A percentile compares a stretch with the other conserved stretches of the same genome.
These are phyloP conservation scores for Pseudogymnoascus sp. DNA, from an alignment of 2,329 filamentous ascomycete species.

Conservation along the genomic window DNA sequence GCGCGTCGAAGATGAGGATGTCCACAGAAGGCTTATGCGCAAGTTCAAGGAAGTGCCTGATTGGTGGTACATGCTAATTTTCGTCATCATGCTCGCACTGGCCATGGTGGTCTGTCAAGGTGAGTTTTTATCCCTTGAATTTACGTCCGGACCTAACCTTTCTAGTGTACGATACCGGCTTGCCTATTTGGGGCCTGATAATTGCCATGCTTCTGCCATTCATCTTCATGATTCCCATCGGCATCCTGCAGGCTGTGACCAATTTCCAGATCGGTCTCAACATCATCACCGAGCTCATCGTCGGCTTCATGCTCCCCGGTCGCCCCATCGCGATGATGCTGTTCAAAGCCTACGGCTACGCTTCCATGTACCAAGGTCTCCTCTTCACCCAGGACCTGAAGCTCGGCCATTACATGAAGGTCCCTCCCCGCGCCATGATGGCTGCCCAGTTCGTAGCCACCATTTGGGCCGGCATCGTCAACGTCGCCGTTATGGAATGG, in stretches of 20 bases:
- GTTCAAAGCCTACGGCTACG: slow-evolving; percentile 67
- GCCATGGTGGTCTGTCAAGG: not conserved
- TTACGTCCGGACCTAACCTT: not conserved
- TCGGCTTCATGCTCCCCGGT: slow-evolving; percentile 61
- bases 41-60: slow-evolving; percentile 45
- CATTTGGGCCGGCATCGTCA: slow-evolving; percentile 39
- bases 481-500: slow-evolving; percentile 42
- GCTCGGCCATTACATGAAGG: slow-evolving; percentile 65
- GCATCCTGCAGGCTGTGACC: slow-evolving; percentile 62
- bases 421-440: slow-evolving; percentile 43
- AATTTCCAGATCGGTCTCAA: slow-evolving; percentile 60
- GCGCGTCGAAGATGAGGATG: slow-evolving; percentile 35
- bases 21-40: slow-evolving; percentile 46
- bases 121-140: not conserved
- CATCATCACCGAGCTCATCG: slow-evolving; percentile 62
- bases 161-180: slow-evolving; percentile 7
- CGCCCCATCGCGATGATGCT: slow-evolving; percentile 67
- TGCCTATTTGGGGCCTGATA: slow-evolving; percentile 16
- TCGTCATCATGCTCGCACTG: slow-evolving; percentile 17
- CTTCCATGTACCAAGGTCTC: slow-evolving; percentile 43
- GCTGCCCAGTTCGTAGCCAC: slow-evolving; percentile 42
- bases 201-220: slow-evolving; percentile 39
- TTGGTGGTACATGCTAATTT: slow-evolving; percentile 45
- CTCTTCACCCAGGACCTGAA: slow-evolving; percentile 32
- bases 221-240: slow-evolving; percentile 56